Base-by-base conservation (phyloP, 1,284 basidiomycete genomes). In the Melanopsichium pennsylvanicum region DNA sequence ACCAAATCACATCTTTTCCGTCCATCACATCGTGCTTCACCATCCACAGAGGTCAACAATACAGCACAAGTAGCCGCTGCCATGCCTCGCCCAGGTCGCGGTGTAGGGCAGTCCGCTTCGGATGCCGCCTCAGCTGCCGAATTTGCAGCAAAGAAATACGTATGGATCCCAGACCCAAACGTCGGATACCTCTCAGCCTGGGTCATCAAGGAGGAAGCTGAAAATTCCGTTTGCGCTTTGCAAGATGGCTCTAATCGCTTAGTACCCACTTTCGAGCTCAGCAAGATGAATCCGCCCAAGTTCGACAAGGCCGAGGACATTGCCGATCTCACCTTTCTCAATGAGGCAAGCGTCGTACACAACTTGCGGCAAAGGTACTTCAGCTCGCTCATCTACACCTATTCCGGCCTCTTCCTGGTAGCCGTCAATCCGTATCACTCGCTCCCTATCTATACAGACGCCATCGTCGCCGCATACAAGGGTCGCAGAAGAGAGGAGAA, bases 231-330 rank as follows among this genome's bases (percentile, higher is more conserved):
- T 18, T 75, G 73, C 38, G 61, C 72, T 22, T 50, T 90, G 39
- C 84, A 87, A 6, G 89, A 88, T 38, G 90, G 90, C 23, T 52
- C 61, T 23, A 60, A 58, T 15, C 67, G 67, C 23, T 59, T 70
- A 15, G 66, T 79, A 22, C 72, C 78, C 11, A 78, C 74, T 16
- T 56, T 62, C 26, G 70, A 76, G 31, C 67, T 81, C 44, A 76
- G 73, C 59, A 76, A 79, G 58, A 81, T 83, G 78, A 98, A 98
- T 78, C 96, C 95, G 12, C 95, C 95, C 37, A 96, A 97, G 83
- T 98, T 98, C 81, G 94, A 98, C 83, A 88, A 92, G 40, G 94
- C 93, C 3, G 93, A 95, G 72, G 96, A 99, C 83, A 98, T 98
- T 75, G 96, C 96, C 38, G 94, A 98, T 83, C 85, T 99, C 64